Evolutionary conservation across 2,329 filamentous ascomycete genomes (phyloP).

Genomic region (Sclerotinia trifoliorum): DNA sequence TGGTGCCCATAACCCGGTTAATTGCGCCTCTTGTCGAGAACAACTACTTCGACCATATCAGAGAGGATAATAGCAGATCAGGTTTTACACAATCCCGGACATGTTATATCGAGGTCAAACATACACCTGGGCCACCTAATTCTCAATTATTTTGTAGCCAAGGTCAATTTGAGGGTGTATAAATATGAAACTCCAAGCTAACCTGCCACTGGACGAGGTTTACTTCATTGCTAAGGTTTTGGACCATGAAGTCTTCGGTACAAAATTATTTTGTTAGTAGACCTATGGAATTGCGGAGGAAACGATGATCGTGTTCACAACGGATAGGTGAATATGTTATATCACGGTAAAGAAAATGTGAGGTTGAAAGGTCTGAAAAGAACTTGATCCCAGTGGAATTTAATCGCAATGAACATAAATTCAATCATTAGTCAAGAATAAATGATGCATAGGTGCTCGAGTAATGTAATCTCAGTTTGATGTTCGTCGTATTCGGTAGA

Average conservation of each 20-base stretch:
- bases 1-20: not conserved
- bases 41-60: not conserved
- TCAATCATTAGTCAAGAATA: not conserved
- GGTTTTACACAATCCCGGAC: not conserved
- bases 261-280: not conserved
- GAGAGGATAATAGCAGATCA: not conserved
- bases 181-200: not conserved
- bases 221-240: constrained; percentile 4
- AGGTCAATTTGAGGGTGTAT: not conserved
- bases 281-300: not conserved
- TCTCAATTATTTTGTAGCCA: not conserved
- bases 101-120: constrained; percentile 4
- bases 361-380: not conserved
- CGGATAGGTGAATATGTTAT: constrained; percentile 1
- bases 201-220: not conserved
- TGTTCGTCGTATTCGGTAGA: not conserved
- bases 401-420: not conserved
- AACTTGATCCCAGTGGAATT: not conserved
- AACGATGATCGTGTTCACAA: not conserved
- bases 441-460: not conserved
- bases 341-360: not conserved
- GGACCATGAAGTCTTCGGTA: not conserved
- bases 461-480: not conserved
- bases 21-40: not conserved
- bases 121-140: not conserved